A percentile compares a stretch with the other conserved stretches of the same genome.
Conservation (phyloP, 345 rosid species). For the Fremontodendron californicum region DNA sequence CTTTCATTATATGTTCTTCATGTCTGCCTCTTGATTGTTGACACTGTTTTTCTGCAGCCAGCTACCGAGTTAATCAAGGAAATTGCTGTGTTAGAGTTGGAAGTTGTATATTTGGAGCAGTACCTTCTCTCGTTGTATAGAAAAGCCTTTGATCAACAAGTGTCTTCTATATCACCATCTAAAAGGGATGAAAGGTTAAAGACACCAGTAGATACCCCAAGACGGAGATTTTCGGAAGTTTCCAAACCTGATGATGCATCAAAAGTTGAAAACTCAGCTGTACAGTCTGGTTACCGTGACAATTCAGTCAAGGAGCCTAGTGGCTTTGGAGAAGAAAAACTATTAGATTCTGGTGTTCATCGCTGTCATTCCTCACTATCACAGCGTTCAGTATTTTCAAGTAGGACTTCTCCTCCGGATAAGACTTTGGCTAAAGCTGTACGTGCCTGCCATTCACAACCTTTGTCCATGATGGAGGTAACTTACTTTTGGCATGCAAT, state of each 20-base stretch:
- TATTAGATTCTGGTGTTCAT: slow-evolving; percentile 50
- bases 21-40: neutral
- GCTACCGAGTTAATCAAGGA: slow-evolving; percentile 83
- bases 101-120: slow-evolving; percentile 84
- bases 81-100: slow-evolving; percentile 81
- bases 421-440: slow-evolving; percentile 54
- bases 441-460: slow-evolving; percentile 82
- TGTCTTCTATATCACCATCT: slow-evolving; percentile 46
- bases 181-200: slow-evolving; percentile 42
- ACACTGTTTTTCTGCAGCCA: slow-evolving; percentile 42
- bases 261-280: slow-evolving; percentile 37
- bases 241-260: slow-evolving; percentile 35
- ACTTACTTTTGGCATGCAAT: slow-evolving; percentile 13
- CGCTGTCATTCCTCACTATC: slow-evolving; percentile 86
- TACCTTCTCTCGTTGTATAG: slow-evolving; percentile 87
- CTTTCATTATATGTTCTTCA: neutral
- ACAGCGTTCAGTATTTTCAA: slow-evolving; percentile 52
- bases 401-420: slow-evolving; percentile 46
- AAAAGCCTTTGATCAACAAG: slow-evolving; percentile 74
- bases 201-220: slow-evolving; percentile 41
- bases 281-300: slow-evolving; percentile 35
- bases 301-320: slow-evolving; percentile 31
- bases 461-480: slow-evolving; percentile 73
- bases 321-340: slow-evolving; percentile 37
- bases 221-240: slow-evolving; percentile 38